Evolutionary conservation across 164 flowering plant species (phyloP).

Genomic region (Akebia trifoliata): DNA sequence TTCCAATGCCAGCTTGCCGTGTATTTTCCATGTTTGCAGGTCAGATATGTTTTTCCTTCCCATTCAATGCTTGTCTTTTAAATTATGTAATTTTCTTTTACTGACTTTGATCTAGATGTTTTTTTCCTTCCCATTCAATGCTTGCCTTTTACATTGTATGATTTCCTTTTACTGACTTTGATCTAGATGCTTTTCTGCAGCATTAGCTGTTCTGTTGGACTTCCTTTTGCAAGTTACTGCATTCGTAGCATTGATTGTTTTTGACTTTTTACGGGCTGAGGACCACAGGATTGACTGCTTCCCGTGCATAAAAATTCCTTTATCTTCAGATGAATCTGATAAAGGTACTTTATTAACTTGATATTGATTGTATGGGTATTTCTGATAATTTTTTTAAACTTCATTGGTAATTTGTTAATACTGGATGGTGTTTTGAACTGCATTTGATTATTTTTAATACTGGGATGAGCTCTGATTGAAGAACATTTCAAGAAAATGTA

Average conservation of each 20-base stretch:
- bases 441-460: not conserved
- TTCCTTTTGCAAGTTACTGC: conserved; percentile 97
- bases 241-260: conserved; percentile 88
- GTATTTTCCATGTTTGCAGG: conserved; percentile 99
- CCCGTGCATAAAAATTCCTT: conserved; percentile 67
- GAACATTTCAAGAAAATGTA: conserved; percentile 25
- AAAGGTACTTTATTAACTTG: conserved; percentile 40
- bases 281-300: conserved; percentile 85
- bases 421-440: conserved; percentile 4
- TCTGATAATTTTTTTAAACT: not conserved
- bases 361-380: not conserved
- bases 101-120: conserved; percentile 8
- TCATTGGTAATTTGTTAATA: conserved; percentile 1
- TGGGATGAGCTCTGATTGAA: conserved; percentile 16
- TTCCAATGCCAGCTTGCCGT: conserved; percentile 98
- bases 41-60: conserved; percentile 20
- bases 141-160: not conserved
- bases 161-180: conserved; percentile 8
- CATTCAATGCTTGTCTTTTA: not conserved
- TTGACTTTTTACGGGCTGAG: conserved; percentile 81
- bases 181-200: conserved; percentile 37
- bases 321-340: conserved; percentile 36
- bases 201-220: conserved; percentile 93
- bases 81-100: not conserved
- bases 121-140: conserved; percentile 9